phyloP scores from a whole-genome alignment of 2,329 filamentous ascomycete species.

The Cordyceps farinosa region DNA sequence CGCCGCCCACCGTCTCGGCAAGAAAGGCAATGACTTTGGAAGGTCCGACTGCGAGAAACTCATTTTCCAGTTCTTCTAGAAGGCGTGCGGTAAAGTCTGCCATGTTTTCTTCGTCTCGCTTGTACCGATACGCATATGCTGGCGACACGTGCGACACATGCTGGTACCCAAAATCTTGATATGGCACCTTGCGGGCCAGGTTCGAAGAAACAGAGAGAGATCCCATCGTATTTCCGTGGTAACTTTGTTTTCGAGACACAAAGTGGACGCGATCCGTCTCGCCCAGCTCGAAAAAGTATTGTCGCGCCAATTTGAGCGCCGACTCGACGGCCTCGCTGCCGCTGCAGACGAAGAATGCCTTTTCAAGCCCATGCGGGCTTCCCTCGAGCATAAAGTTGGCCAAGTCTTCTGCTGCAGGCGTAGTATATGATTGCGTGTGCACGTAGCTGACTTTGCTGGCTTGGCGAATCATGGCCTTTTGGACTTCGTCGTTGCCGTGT shows the following conservation, averaged over 20 bases:
- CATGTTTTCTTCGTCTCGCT: slow-evolving; percentile 32
- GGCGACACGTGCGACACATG: slow-evolving; percentile 28
- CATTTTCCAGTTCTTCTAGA: slow-evolving; percentile 42
- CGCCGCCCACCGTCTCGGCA: slow-evolving; percentile 48
- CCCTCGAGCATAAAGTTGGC: slow-evolving; percentile 27
- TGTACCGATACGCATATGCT: slow-evolving; percentile 24
- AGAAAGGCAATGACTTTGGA: slow-evolving; percentile 47
- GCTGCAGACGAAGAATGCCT: slow-evolving; percentile 26
- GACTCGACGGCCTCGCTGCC: slow-evolving; percentile 41
- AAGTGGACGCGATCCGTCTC: slow-evolving; percentile 37
- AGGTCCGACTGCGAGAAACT: slow-evolving; percentile 44
- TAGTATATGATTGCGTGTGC: slow-evolving; percentile 27
- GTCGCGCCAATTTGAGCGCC: slow-evolving; percentile 45
- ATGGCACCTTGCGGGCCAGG: slow-evolving; percentile 26
- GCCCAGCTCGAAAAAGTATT: slow-evolving; percentile 43
- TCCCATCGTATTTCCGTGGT: slow-evolving; percentile 50
- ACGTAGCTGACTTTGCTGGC: slow-evolving; percentile 38
- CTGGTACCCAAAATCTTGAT: slow-evolving; percentile 26
- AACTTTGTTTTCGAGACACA: slow-evolving; percentile 43
- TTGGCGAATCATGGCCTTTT: slow-evolving; percentile 52
- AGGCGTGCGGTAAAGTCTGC: slow-evolving; percentile 39
- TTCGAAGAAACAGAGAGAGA: slow-evolving; percentile 39
- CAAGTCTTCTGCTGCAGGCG: slow-evolving; percentile 27
- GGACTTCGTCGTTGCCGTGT: slow-evolving; percentile 55
- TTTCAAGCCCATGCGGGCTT: slow-evolving; percentile 23